These are phyloP conservation scores for Macaranga tanarius DNA, from an alignment of 441 rosid species.

Conservation along the genomic window DNA sequence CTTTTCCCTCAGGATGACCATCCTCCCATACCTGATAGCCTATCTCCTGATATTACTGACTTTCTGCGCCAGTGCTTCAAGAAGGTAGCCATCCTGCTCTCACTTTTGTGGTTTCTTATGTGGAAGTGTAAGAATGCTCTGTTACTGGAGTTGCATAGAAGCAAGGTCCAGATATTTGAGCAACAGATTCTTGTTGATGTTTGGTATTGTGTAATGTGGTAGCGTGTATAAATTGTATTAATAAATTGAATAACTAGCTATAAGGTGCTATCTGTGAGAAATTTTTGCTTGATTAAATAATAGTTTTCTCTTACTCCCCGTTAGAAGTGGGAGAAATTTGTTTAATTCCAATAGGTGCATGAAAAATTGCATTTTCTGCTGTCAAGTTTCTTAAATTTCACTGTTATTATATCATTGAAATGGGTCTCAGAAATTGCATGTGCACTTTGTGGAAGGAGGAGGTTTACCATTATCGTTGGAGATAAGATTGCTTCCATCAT, in stretches of 20 bases:
- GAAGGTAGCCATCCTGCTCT: slow-evolving; percentile 52
- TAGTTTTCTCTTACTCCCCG: too few species aligned
- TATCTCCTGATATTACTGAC: slow-evolving; percentile 93
- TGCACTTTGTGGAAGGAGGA: background rate
- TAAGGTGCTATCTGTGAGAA: background rate
- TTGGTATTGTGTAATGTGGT: background rate
- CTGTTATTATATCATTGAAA: background rate
- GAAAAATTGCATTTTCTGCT: background rate
- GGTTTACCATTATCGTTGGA: background rate
- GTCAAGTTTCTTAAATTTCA: background rate
- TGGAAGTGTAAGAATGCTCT: background rate
- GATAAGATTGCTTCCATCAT: background rate
- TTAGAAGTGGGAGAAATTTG: background rate
- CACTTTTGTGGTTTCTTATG: background rate
- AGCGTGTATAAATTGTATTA: background rate
- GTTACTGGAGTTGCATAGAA: background rate
- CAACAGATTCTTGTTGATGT: background rate
- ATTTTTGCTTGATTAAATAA: background rate
- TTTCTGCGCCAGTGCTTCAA: slow-evolving; percentile 92
- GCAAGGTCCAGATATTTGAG: background rate
- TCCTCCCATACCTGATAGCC: slow-evolving; percentile 98
- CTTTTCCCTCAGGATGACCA: slow-evolving; percentile 65
- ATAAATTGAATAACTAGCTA: background rate
- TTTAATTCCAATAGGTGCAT: background rate
- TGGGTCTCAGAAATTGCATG: background rate